Evolutionary conservation across 176 grass and related monocot genomes (phyloP).

Genomic region (Phragmites australis): DNA sequence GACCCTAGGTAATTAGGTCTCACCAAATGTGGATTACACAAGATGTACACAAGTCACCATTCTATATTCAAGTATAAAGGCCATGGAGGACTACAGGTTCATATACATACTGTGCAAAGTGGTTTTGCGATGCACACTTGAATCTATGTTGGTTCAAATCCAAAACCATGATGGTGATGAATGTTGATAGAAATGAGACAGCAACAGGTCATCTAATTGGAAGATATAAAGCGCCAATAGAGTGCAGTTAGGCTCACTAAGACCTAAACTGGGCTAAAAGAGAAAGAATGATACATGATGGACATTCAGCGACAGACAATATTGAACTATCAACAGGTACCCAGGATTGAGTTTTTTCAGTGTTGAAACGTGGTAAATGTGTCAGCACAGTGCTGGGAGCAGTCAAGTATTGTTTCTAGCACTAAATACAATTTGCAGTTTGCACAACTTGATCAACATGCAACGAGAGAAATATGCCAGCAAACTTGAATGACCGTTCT

Average conservation of each 20-base stretch:
- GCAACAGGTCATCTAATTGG: background rate
- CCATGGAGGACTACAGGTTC: background rate
- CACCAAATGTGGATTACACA: too few species aligned
- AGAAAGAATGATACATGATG: background rate
- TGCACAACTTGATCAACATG: background rate
- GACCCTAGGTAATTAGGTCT: constrained; percentile 2
- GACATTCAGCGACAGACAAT: background rate
- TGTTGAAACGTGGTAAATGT: background rate
- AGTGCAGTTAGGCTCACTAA: background rate
- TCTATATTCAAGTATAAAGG: background rate
- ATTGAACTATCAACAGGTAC: background rate
- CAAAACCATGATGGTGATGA: background rate
- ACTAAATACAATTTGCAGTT: background rate
- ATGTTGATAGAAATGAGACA: constrained; percentile 5
- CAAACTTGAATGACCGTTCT: background rate
- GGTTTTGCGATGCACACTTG: background rate
- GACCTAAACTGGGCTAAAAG: background rate
- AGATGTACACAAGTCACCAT: too few species aligned
- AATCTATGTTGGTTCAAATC: background rate
- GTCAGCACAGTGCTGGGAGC: background rate
- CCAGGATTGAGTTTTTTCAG: background rate
- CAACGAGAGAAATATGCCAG: background rate
- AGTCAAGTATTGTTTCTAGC: background rate
- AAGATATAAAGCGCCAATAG: background rate
- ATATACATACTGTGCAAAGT: background rate